Evolutionary conservation across 768 basidiomycete species (phyloP), one percentile per base, ranked within the genome.

Genomic region (Chiua virens): DNA sequence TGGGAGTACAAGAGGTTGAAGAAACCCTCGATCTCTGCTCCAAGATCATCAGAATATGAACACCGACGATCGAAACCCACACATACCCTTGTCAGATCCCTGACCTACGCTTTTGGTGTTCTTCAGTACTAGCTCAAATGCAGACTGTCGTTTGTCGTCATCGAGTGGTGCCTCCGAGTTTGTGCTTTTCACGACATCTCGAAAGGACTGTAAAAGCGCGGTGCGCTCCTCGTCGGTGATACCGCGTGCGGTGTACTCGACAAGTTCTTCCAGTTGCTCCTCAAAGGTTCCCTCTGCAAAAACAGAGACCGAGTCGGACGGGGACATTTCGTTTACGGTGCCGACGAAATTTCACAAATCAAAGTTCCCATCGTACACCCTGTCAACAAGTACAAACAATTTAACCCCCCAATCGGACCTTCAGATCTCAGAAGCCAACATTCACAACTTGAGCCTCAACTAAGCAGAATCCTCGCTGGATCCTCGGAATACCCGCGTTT

Each of bases 211-310:
- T 53, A 86, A 75, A 64, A 82, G 82, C 0, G 76, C 64, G 45
- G 75, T 67, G 43, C 83, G 83, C 54, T 86, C 84, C 48, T 87
- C 87, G 40, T 92, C 90, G 49, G 86, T 70, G 59, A 73, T 76
- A 58, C 78, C 75, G 60, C 84, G 78, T 28, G 83, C 78, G 57
- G 90, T 72, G 67, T 91, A 94, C 63, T 81, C 79, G 41, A 90
- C 80, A 34, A 93, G 74, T 63, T 93, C 91, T 63, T 81, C 79
- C 63, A 91, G 80, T 87, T 94, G 67, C 27, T 94, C 91, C 66
- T 87, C 85, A 60, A 89, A 92, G 2, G 90, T 92, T 45, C 91
- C 91, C 71, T 94, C 91, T 18, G 87, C 84, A 64, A 91, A 92
- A 57, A 92, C 82, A 52, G 90, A 84, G 50, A 92, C 76, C 36